Base-by-base conservation (phyloP, 75 land plant species). In the Cupressus sempervirens region DNA sequence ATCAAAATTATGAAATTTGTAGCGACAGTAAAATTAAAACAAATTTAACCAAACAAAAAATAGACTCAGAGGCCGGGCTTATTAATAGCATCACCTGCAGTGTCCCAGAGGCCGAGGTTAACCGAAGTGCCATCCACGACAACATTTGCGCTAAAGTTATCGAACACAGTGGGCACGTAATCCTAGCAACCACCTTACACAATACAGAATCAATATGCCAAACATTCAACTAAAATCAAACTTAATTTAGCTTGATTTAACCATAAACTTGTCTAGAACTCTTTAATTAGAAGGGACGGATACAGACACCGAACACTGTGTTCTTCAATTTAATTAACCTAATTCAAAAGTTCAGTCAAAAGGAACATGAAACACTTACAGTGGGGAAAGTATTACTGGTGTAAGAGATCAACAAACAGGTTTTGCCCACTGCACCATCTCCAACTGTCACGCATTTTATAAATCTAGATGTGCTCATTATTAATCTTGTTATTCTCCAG, bases 401-500 rank as follows among this genome's bases (percentile, higher is more conserved):
- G 86, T 90, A 90, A 18, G 91, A 90, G 18, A 90, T 90, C 5
- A 90, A 84, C 90, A 90, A 76, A 84, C 89, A 88, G n/a, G 89
- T 88, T 82, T 88, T 88, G 54, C 89, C 89, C 41, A 88, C 89
- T 8, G 88, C 89, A 4, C 89, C 89, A 84, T 90, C 91, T 76
- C 91, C 91, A 13, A 90, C 91, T 58, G 91, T 90, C 35, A 90
- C 91, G 74, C 91, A 90, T 74, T 90, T 90, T 73, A 89, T 90
- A 84, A 90, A 90, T 83, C 91, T 89, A 48, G 91, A 90, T 54
- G 91, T 90, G 82, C 91, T 90, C 91, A 90, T 90, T 72, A 72
- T 72, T 72, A 30, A 2, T 23, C 32, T 32, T 10, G 35, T 32
- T 30, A 72, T 72, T 1, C 74, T 72, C 32, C 15, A 0, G 4